Evolutionary conservation across 192 early-diverging fungal genomes (phyloP), one percentile per base, ranked within the genome.

Genomic region (Gaertneriomyces sp.): DNA sequence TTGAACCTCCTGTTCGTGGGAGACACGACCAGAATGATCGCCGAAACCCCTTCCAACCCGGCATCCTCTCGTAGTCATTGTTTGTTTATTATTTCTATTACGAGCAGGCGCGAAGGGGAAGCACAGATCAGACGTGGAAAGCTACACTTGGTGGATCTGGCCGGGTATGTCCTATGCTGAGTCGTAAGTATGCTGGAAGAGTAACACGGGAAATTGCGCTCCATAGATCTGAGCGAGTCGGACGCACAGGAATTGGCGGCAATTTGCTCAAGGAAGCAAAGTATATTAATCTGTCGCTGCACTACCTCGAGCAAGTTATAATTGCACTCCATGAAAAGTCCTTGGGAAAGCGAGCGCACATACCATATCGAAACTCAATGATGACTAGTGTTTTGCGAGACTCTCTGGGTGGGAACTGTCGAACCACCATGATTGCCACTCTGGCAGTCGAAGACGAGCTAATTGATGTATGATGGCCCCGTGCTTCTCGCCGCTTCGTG

Each of bases 241-340:
- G 75, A 10, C 66, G 73, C 3, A 87, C 83, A 7, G 77, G 78
- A 40, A 85, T 87, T 57, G 63, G 75, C 45, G 85, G 85, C 42
- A 84, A 64, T 7, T 63, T 87, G 9, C 72, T 87, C 53, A 77
- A 74, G 39, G 85, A 87, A 66, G 85, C 85, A 4, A 73, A 69
- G 39, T 73, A 76, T 70, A 87, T 87, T 73, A 87, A 87, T 60
- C 66, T 87, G 46, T 83, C 81, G 9, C 64, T 87, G 2, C 85
- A 87, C 64, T 85, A 79, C 58, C 79, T 87, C 45, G 85, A 87
- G 57, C 83, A 87, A 54, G 83, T 85, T 11, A 87, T 87, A 50
- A 71, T 87, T 33, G 83, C 85, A 9, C 72, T 87, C 9, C 80
- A 86, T 63, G 81, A 87, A 70, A 78, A 85, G 50, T 49, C 71